Evolutionary conservation across 352 stramenopile species (phyloP).

Genomic region (Pythium aquatile): DNA sequence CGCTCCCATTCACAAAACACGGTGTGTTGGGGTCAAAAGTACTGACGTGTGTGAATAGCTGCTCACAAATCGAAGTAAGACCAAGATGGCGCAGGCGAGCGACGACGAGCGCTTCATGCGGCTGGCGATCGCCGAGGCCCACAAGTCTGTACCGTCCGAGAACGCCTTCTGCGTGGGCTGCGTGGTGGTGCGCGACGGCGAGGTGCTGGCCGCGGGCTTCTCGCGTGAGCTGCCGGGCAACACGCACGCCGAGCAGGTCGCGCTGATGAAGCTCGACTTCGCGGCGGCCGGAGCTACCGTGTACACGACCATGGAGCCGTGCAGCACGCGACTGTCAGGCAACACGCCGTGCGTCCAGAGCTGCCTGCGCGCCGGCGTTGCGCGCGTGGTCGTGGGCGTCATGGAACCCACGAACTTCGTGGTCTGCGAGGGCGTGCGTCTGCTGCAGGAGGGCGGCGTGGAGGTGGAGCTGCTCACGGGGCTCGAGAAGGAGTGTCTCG

Average conservation of each 20-base stretch:
- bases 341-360: constrained; percentile 82
- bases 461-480: constrained; percentile 67
- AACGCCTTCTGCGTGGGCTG: constrained; percentile 85
- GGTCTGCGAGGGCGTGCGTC: constrained; percentile 69
- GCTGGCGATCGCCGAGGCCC: constrained; percentile 74
- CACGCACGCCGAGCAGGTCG: constrained; percentile 88
- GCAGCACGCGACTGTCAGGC: constrained; percentile 80
- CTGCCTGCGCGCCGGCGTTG: constrained; percentile 64
- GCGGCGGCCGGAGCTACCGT: constrained; percentile 62
- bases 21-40: no score
- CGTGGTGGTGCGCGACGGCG: constrained; percentile 59
- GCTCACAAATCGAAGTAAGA: neutral
- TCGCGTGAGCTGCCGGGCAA: constrained; percentile 86
- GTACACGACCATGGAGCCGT: constrained; percentile 91
- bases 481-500: constrained; percentile 73
- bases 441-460: constrained; percentile 69
- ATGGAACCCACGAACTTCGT: constrained; percentile 90
- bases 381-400: constrained; percentile 77
- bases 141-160: constrained; percentile 66
- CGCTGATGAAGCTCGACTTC: constrained; percentile 78
- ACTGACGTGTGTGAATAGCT: no score
- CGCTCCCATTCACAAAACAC: no score
- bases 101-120: constrained; percentile 66
- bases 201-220: constrained; percentile 70
- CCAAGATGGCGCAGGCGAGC: neutral